phyloP scores from a whole-genome alignment of 345 rosid species.

The Eucalyptus victrix region DNA sequence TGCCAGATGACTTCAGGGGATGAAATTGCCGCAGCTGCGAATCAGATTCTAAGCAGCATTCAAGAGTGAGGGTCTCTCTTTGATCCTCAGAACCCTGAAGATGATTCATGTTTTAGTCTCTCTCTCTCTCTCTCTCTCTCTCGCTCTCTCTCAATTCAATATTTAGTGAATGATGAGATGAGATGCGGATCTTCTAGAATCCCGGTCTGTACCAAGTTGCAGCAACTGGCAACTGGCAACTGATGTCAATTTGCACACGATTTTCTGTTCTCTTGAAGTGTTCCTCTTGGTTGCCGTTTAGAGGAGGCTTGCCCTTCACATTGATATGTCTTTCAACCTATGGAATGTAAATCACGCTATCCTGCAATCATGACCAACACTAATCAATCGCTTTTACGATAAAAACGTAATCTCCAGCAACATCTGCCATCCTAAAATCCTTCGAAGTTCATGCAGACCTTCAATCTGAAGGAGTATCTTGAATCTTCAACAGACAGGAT shows the following conservation, averaged over 20 bases:
- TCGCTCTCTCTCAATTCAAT: background rate
- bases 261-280: background rate
- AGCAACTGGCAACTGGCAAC: background rate
- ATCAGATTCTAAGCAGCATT: conserved; percentile 54
- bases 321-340: background rate
- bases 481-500: background rate
- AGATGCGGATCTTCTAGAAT: background rate
- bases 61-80: conserved; percentile 22
- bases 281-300: background rate
- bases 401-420: background rate
- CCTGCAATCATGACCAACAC: background rate
- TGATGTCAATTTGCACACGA: background rate
- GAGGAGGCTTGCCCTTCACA: background rate
- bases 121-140: background rate
- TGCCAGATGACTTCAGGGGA: conserved; percentile 70
- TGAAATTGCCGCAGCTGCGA: conserved; percentile 62
- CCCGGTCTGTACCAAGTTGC: background rate
- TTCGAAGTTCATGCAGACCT: background rate
- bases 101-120: background rate
- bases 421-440: background rate
- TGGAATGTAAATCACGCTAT: background rate
- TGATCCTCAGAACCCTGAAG: background rate
- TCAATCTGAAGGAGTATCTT: background rate
- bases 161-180: background rate
- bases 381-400: background rate